Evolutionary conservation across 1,139 yeast species (phyloP).

Genomic region (Sugiyamaella xylanicola): DNA sequence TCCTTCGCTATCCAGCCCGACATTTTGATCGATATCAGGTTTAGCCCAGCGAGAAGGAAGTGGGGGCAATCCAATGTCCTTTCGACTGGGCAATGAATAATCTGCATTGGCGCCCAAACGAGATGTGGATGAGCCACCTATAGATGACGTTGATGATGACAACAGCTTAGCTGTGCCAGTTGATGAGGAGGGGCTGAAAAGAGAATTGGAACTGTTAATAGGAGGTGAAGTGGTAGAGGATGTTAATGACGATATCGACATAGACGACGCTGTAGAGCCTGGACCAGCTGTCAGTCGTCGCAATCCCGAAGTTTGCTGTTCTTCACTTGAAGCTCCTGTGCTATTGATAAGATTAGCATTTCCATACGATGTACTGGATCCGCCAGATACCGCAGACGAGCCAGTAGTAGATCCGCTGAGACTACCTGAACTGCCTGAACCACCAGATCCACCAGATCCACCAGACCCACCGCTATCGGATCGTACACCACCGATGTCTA

Average conservation of each 20-base stretch:
- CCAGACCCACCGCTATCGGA: no score
- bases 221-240: neutral
- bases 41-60: constrained; percentile 34
- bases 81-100: constrained; percentile 20
- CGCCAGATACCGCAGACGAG: no score
- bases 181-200: neutral
- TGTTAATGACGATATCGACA: neutral
- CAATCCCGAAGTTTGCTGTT: neutral
- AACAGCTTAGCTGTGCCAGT: neutral
- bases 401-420: no score
- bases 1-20: constrained; percentile 23
- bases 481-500: constrained; percentile 1
- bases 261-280: neutral
- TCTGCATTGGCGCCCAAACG: neutral
- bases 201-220: neutral
- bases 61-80: constrained; percentile 30
- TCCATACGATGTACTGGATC: no score
- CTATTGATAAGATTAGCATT: no score
- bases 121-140: neutral
- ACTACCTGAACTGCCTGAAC: no score
- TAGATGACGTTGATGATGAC: neutral
- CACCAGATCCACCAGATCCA: no score
- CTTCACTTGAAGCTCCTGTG: neutral
- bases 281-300: neutral
- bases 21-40: constrained; percentile 19